phyloP scores from a whole-genome alignment of 805 yeast species.

The Yarrowia divulgata region DNA sequence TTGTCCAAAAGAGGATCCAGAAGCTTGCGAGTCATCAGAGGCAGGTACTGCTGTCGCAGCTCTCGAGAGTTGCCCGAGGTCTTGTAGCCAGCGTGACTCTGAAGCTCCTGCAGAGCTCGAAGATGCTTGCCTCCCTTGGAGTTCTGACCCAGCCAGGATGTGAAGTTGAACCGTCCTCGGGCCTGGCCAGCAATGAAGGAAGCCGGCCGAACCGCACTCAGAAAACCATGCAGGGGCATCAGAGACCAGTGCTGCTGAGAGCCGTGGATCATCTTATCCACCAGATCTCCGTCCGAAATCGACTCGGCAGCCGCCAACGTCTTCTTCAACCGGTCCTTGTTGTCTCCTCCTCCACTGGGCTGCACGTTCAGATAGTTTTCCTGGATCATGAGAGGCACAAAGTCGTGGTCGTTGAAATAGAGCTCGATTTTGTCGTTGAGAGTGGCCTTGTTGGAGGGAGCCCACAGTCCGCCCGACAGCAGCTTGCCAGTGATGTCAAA shows the following conservation, averaged over 20 bases:
- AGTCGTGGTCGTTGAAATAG: slow-evolving; percentile 92
- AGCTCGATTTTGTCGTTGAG: slow-evolving; percentile 84
- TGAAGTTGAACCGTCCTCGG: slow-evolving; percentile 74
- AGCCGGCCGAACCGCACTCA: slow-evolving; percentile 85
- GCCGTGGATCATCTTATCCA: slow-evolving; percentile 82
- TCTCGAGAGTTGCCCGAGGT: slow-evolving; percentile 79
- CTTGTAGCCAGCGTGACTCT: slow-evolving; percentile 81
- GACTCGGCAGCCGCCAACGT: slow-evolving; percentile 74
- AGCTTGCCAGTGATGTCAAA: slow-evolving; percentile 83
- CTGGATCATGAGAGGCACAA: slow-evolving; percentile 94
- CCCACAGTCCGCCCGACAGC: slow-evolving; percentile 66
- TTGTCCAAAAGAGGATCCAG: slow-evolving; percentile 62
- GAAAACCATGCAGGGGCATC: slow-evolving; percentile 86
- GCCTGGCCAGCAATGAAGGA: slow-evolving; percentile 65
- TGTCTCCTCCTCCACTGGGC: slow-evolving; percentile 54
- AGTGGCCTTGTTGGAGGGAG: slow-evolving; percentile 59
- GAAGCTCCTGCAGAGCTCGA: slow-evolving; percentile 83
- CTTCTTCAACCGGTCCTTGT: slow-evolving; percentile 26
- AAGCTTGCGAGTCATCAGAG: slow-evolving; percentile 65
- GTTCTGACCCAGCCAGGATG: slow-evolving; percentile 89
- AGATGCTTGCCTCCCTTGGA: slow-evolving; percentile 81
- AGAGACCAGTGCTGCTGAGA: slow-evolving; percentile 94
- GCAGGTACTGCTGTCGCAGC: slow-evolving; percentile 77
- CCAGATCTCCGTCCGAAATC: slow-evolving; percentile 82
- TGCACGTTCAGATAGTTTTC: slow-evolving; percentile 81